Base-by-base conservation (phyloP, 2,329 filamentous ascomycete species). In the Leptographium galeiforme region DNA sequence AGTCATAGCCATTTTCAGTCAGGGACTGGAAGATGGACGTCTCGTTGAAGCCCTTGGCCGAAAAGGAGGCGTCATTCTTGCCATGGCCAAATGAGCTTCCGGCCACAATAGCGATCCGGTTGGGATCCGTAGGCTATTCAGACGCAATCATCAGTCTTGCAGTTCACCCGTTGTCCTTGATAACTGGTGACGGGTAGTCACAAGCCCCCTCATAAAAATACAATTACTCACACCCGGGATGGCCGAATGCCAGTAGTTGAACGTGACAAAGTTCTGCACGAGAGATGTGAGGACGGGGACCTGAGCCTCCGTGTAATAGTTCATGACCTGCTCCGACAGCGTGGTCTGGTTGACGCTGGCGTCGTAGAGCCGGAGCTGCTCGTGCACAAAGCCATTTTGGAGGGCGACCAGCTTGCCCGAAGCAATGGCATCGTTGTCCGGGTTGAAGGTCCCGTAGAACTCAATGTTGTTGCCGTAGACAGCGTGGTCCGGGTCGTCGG, bases 161-260 rank as follows among this genome's bases (percentile, higher is more conserved):
- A 40, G 33, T 18, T n/a, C 8, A 14, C 11, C 16, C 18, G 32
- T 1, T 10, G 34, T 4, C 32, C 4, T n/a, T 14, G 39, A n/a
- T 6, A 34, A 51, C 41, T n/a, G n/a, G n/a, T n/a, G n/a, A n/a
- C n/a, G n/a, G n/a, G n/a, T n/a, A n/a, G n/a, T n/a, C n/a, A n/a
- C n/a, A n/a, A n/a, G n/a, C n/a, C n/a, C n/a, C n/a, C n/a, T n/a
- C n/a, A 16, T 8, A 25, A 25, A 10, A 44, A n/a, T n/a, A n/a
- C n/a, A n/a, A n/a, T n/a, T 19, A 67, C 67, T 61, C 62, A 71
- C 68, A 6, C 70, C 70, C 2, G 68, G 67, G 18, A 70, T 59
- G 53, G 66, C 67, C 40, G 68, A 70, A 60, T 70, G 66, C 70
- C 70, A 73, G 61, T 69, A 64, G 63, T 72, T 71, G 53, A 73